Conservation (phyloP, 768 basidiomycete species). For the Naganishia antarctica region DNA sequence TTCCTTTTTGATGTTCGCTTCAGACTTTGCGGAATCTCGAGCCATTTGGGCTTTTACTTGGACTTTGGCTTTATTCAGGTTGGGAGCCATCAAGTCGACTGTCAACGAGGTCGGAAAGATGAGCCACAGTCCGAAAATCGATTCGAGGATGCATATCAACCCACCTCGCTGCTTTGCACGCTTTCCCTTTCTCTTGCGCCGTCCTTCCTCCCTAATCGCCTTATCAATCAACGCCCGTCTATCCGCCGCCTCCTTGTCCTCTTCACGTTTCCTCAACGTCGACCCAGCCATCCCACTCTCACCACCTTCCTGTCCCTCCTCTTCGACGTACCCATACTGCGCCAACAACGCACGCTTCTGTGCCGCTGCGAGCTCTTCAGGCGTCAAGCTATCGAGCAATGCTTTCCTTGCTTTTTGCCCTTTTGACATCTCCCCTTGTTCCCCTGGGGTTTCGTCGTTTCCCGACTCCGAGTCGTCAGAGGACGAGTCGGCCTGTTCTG, state of each 20-base stretch:
- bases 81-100: slow-evolving; percentile 48
- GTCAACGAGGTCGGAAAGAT: too few relatives aligned
- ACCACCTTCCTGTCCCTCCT: slow-evolving; percentile 24
- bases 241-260: slow-evolving; percentile 44
- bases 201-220: slow-evolving; percentile 42
- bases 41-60: slow-evolving; percentile 40
- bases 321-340: slow-evolving; percentile 47
- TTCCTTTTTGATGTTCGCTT: slow-evolving; percentile 36
- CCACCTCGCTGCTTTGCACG: slow-evolving; percentile 25
- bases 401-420: slow-evolving; percentile 17
- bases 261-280: slow-evolving; percentile 34
- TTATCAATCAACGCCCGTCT: slow-evolving; percentile 37
- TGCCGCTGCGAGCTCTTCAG: slow-evolving; percentile 42
- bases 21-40: slow-evolving; percentile 39
- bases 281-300: slow-evolving; percentile 34
- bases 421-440: slow-evolving; percentile 1
- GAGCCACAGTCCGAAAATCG: too few relatives aligned
- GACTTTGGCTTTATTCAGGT: slow-evolving; percentile 46
- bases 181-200: slow-evolving; percentile 46
- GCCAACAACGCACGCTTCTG: slow-evolving; percentile 38
- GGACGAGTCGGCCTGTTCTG: background rate
- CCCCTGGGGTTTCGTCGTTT: slow-evolving; percentile 13
- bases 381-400: slow-evolving; percentile 34
- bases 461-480: slow-evolving; percentile 5
- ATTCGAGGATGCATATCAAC: too few relatives aligned